phyloP scores from a whole-genome alignment of 306 rosid genomes.

The Vigna trinervia region DNA sequence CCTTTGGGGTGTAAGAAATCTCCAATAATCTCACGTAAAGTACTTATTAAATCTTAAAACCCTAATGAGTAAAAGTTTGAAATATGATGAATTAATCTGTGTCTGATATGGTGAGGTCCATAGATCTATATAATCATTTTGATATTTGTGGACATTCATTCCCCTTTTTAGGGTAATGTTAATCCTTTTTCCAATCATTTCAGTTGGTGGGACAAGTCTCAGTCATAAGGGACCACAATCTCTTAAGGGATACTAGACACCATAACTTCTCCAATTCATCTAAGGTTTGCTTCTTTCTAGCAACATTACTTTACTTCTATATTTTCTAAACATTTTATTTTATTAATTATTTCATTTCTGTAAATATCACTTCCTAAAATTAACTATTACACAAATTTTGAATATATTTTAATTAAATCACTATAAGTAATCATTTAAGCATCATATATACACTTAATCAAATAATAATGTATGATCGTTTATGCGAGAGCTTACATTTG shows the following conservation, averaged over 20 bases:
- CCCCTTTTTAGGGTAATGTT: slow-evolving; percentile 16
- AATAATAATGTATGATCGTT: too few species aligned
- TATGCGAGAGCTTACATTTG: too few species aligned
- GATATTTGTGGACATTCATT: slow-evolving; percentile 32
- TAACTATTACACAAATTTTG: too few species aligned
- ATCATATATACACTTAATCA: too few species aligned
- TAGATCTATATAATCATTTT: slow-evolving; percentile 33
- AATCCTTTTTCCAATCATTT: slow-evolving; percentile 42
- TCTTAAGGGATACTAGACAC: background rate
- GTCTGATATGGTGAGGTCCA: slow-evolving; percentile 37
- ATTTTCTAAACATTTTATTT: background rate
- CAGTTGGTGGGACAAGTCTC: slow-evolving; percentile 40
- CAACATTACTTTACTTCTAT: background rate
- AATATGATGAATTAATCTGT: slow-evolving; percentile 19
- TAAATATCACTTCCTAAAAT: too few species aligned
- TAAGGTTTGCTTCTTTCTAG: background rate
- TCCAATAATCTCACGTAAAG: slow-evolving; percentile 7
- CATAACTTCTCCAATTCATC: slow-evolving; percentile 21
- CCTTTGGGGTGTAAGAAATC: background rate
- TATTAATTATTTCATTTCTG: background rate
- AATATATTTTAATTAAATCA: too few species aligned
- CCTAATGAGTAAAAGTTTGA: slow-evolving; percentile 7
- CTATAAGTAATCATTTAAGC: too few species aligned
- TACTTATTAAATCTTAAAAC: slow-evolving; percentile 8
- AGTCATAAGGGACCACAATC: slow-evolving; percentile 25